Conservation (phyloP, 2,329 filamentous ascomycete species). For the Penicillium aurantiogriseum region DNA sequence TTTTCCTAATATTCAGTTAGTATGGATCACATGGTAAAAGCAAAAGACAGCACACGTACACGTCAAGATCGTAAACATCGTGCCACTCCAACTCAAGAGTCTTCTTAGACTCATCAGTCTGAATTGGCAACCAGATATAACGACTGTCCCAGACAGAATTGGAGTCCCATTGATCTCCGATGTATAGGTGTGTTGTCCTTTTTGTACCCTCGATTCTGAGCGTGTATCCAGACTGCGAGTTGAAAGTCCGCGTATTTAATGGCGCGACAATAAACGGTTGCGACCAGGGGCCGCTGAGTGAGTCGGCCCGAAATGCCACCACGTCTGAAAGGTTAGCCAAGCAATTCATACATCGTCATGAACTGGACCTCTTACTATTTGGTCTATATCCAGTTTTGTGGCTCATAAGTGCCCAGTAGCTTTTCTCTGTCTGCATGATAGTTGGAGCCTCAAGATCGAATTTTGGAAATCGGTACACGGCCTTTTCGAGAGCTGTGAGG, state of each 20-base stretch:
- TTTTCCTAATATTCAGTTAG: conserved; percentile 31
- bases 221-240: conserved; percentile 54
- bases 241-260: conserved; percentile 53
- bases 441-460: conserved; percentile 61
- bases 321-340: conserved; percentile 41
- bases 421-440: conserved; percentile 59
- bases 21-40: background rate
- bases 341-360: background rate
- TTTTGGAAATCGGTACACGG: conserved; percentile 58
- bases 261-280: conserved; percentile 55
- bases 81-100: conserved; percentile 53
- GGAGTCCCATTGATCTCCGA: conserved; percentile 56
- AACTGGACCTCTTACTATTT: conserved; percentile 43
- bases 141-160: conserved; percentile 58
- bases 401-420: conserved; percentile 61
- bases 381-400: conserved; percentile 65
- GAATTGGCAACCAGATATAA: conserved; percentile 58
- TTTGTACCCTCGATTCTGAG: conserved; percentile 50
- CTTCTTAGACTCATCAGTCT: conserved; percentile 54
- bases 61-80: conserved; percentile 57
- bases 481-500: conserved; percentile 52
- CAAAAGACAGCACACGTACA: conserved; percentile 27
- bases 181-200: conserved; percentile 52
- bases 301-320: conserved; percentile 56
- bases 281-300: conserved; percentile 53